Evolutionary conservation across 495 filamentous ascomycete genomes (phyloP).

Genomic region (Hypoxylon intermedium): DNA sequence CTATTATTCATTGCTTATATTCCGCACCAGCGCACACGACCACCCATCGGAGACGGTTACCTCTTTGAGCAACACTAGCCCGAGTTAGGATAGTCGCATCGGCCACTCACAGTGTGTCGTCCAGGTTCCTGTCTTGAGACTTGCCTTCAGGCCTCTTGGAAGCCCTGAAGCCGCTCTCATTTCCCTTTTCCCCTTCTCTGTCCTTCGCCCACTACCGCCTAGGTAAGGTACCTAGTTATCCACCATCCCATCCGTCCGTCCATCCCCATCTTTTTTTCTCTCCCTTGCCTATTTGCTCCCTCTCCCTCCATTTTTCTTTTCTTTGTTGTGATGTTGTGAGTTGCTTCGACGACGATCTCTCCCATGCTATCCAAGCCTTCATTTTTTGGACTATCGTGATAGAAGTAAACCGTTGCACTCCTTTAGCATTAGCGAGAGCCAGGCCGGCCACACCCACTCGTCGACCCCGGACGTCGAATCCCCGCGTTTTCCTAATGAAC

Average conservation of each 20-base stretch:
- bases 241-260: slow-evolving; percentile 28
- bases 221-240: slow-evolving; percentile 14
- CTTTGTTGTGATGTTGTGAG: slow-evolving; percentile 19
- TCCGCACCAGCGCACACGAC: slow-evolving; percentile 35
- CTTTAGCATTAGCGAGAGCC: slow-evolving; percentile 9
- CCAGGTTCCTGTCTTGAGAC: slow-evolving; percentile 20
- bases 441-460: slow-evolving; percentile 18
- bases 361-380: slow-evolving; percentile 7
- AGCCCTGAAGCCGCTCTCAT: slow-evolving; percentile 35
- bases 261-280: slow-evolving; percentile 34
- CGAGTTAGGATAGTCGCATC: slow-evolving; percentile 37
- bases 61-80: slow-evolving; percentile 32
- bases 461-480: slow-evolving; percentile 38
- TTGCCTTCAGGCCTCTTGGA: slow-evolving; percentile 19
- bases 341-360: slow-evolving; percentile 28
- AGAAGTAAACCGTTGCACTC: slow-evolving; percentile 18
- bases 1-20: slow-evolving; percentile 38
- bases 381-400: slow-evolving; percentile 25
- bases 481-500: slow-evolving; percentile 46
- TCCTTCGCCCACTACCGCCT: slow-evolving; percentile 9
- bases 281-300: slow-evolving; percentile 20
- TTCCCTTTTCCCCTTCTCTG: slow-evolving; percentile 27
- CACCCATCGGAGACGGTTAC: slow-evolving; percentile 32
- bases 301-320: slow-evolving; percentile 16
- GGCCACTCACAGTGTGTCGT: slow-evolving; percentile 34